phyloP scores from a whole-genome alignment of 768 basidiomycete genomes.

The Filobasidium floriforme region DNA sequence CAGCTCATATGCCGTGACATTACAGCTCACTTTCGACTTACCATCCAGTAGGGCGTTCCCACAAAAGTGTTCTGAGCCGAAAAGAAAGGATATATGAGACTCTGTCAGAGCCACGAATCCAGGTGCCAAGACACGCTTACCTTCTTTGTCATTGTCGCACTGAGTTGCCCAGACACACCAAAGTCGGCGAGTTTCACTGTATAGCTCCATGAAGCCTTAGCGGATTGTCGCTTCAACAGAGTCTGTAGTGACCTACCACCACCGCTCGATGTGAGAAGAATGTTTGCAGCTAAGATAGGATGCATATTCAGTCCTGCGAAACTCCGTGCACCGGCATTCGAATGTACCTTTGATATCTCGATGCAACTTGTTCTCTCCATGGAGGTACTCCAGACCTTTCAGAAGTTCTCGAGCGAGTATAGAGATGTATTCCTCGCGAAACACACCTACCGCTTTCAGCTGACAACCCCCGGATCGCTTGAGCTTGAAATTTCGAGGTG shows the following conservation, averaged over 20 bases:
- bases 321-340: not conserved
- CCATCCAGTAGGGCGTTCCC: conserved; percentile 98
- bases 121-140: conserved; percentile 17
- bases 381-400: conserved; percentile 87
- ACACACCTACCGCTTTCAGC: conserved; percentile 93
- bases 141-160: conserved; percentile 47
- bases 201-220: not conserved
- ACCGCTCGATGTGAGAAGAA: conserved; percentile 79
- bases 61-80: conserved; percentile 99
- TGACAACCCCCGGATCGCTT: conserved; percentile 37
- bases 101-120: too few relatives aligned
- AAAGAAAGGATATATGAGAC: too few relatives aligned
- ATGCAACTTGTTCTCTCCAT: conserved; percentile 91
- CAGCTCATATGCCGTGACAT: not conserved
- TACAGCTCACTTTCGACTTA: not conserved
- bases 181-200: conserved; percentile 94
- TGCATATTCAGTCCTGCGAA: not conserved
- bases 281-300: conserved; percentile 68
- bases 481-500: not conserved
- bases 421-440: conserved; percentile 97
- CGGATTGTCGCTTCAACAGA: not conserved
- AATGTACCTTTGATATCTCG: conserved; percentile 92
- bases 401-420: conserved; percentile 90
- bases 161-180: conserved; percentile 91
- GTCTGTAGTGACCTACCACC: conserved; percentile 48